Evolutionary conservation across 2,329 filamentous ascomycete species (phyloP), one percentile per base, ranked within the genome.

Genomic region (Penicillium sp.): DNA sequence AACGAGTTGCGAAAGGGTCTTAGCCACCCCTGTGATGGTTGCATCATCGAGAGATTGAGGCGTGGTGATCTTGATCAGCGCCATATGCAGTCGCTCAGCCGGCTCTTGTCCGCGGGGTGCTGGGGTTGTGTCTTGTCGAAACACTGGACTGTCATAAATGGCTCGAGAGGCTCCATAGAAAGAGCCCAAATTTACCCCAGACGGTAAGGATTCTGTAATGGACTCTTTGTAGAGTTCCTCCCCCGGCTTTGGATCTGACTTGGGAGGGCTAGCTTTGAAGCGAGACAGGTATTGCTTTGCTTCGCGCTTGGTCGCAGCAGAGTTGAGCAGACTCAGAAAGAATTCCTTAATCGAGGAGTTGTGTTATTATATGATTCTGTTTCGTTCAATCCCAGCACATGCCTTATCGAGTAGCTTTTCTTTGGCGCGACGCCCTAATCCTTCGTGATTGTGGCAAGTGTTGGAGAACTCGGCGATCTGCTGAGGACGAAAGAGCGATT

Each of bases 271-370:
- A 7, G 72, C 70, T 40, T 81, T 84, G 66, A 96, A 95, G 51
- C 89, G 90, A 58, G 93, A 86, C 13, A 98, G 77, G 64, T 96
- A 98, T 29, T 87, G 84, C 68, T 87, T 90, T 39, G 90, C 89
- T 72, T 98, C 93, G 59, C 93, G 83, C 69, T 90, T 95, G 0
- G 91, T 96, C 5, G 90, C 87, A 9, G 89, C 89, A 14, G 90
- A 89, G 61, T 87, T 88, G 26, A 98, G 76, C 3, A 97, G 80
- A 13, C 89, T 90, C 26, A 94, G 77, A 59, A 95, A 84, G 60
- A 95, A 86, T 63, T 95, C 88, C 85, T 89, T 55, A 10, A 28
- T 6, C 23, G 32, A 28, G 14, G 18, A 10, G 16, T 18, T 4
- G 1, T 11, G 8, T 34, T 34, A 34, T 11, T 34, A 34, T 34